Evolutionary conservation across 352 stramenopile genomes (phyloP), one percentile per base, ranked within the genome.

Genomic region (Globisporangium cystogenes): DNA sequence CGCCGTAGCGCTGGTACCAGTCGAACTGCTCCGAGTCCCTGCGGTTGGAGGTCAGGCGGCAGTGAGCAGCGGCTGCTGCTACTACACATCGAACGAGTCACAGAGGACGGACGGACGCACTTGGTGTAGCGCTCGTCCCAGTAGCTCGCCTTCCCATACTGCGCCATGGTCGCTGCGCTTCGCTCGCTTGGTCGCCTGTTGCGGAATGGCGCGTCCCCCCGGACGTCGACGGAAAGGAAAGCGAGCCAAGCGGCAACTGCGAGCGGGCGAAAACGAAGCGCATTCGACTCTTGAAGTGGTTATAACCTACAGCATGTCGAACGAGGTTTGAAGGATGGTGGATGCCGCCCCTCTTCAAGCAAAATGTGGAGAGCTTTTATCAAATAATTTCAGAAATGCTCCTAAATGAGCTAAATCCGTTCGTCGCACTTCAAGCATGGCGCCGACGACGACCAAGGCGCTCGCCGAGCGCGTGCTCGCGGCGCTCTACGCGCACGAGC

Each of bases 41-140:
- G 47, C 33, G 8, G n/a, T n/a, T n/a, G n/a, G n/a, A n/a, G n/a
- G n/a, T n/a, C n/a, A n/a, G n/a, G 26, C 5, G 26, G 2, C 26
- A 29, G 26, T 29, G 26, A 2, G 26, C 5, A 6, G 2, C 26
- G 26, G 5, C 26, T 29, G 26, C 26, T 29, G 26, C 26, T 29
- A 5, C 26, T 29, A 29, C 5, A 29, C 26, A 29, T 5, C 26
- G 26, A 29, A n/a, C n/a, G n/a, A n/a, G n/a, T n/a, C n/a, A n/a
- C n/a, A n/a, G n/a, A n/a, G n/a, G n/a, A n/a, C n/a, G n/a, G n/a
- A n/a, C n/a, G n/a, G n/a, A n/a, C 23, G 60, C 65, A 95, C 80
- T 96, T 97, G 60, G 90, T 97, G 82, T 97, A 98, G 50, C 91
- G 81, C 58, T 97, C 89, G 55, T 98, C 91, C 91, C 91, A 98